Percentiles rank a stretch among this genome's conserved stretches.
Evolutionary conservation across 2,329 filamentous ascomycete species (phyloP).

Genomic region (Scytalidium lignicola): DNA sequence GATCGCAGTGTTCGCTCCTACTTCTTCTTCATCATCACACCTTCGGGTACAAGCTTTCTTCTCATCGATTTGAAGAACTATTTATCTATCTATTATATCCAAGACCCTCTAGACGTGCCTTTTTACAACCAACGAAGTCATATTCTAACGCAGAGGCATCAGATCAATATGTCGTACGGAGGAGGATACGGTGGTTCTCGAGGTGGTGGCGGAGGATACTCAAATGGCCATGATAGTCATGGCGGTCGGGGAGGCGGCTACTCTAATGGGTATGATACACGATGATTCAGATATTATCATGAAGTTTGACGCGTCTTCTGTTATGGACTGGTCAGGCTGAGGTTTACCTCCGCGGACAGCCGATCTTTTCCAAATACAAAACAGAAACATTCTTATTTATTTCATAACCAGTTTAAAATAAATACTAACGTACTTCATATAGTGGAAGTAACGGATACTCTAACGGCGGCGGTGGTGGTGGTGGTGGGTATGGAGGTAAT

Average conservation of each 20-base stretch:
- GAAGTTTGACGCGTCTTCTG: conserved; percentile 22
- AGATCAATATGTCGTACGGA: conserved; percentile 63
- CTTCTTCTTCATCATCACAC: conserved; percentile 12
- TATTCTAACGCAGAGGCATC: conserved; percentile 12
- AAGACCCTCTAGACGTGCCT: background rate
- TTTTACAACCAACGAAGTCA: background rate
- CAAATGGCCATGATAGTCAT: conserved; percentile 49
- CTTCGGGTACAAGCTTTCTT: conserved; percentile 11
- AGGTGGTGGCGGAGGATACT: conserved; percentile 40
- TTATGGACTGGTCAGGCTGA: conserved; percentile 22
- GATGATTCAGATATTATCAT: conserved; percentile 31
- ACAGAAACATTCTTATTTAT: conserved; percentile 16
- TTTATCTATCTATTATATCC: background rate
- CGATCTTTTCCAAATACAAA: conserved; percentile 9
- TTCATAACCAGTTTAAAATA: too few species aligned
- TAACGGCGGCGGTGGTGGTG: conserved; percentile 36
- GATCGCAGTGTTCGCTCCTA: conserved; percentile 2
- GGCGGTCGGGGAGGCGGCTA: conserved; percentile 50
- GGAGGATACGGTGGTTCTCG: conserved; percentile 44
- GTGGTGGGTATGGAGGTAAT: conserved; percentile 30
- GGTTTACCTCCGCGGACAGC: conserved; percentile 10
- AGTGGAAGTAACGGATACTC: conserved; percentile 48
- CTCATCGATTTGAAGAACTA: conserved; percentile 16
- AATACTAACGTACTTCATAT: conserved; percentile 11
- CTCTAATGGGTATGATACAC: conserved; percentile 42